phyloP scores from a whole-genome alignment of 305 asterid genomes.

The Fraxinus greggii region DNA sequence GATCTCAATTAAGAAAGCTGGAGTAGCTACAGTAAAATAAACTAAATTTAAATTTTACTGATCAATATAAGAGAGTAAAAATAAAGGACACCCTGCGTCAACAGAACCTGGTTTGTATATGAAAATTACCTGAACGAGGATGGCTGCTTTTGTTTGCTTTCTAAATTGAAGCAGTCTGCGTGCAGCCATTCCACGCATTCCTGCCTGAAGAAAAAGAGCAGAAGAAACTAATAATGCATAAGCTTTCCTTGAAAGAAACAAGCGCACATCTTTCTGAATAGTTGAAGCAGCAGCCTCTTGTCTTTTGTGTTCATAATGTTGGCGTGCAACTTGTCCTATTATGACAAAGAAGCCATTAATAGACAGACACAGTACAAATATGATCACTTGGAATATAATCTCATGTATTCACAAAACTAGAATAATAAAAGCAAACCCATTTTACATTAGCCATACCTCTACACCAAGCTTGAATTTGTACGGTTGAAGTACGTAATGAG shows the following conservation, averaged over 20 bases:
- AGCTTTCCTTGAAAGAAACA: constrained; percentile 49
- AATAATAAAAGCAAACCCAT: neutral
- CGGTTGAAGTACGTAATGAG: constrained; percentile 45
- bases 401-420: constrained; percentile 3
- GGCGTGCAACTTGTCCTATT: constrained; percentile 63
- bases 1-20: neutral
- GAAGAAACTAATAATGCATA: constrained; percentile 42
- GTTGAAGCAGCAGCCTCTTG: constrained; percentile 63
- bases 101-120: neutral
- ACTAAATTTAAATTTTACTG: constrained; percentile 1
- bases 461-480: constrained; percentile 63
- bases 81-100: constrained; percentile 9
- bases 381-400: constrained; percentile 11
- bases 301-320: constrained; percentile 45
- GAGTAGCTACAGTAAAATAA: constrained; percentile 2
- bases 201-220: constrained; percentile 63
- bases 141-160: constrained; percentile 50
- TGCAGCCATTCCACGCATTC: constrained; percentile 63
- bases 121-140: constrained; percentile 55
- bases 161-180: constrained; percentile 49
- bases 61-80: neutral
- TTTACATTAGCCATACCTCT: constrained; percentile 56
- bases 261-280: constrained; percentile 65
- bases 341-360: constrained; percentile 10
- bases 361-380: constrained; percentile 13